These are phyloP conservation scores for Colletotrichum sp. DNA, from an alignment of 2,329 filamentous ascomycete species.

Conservation along the genomic window DNA sequence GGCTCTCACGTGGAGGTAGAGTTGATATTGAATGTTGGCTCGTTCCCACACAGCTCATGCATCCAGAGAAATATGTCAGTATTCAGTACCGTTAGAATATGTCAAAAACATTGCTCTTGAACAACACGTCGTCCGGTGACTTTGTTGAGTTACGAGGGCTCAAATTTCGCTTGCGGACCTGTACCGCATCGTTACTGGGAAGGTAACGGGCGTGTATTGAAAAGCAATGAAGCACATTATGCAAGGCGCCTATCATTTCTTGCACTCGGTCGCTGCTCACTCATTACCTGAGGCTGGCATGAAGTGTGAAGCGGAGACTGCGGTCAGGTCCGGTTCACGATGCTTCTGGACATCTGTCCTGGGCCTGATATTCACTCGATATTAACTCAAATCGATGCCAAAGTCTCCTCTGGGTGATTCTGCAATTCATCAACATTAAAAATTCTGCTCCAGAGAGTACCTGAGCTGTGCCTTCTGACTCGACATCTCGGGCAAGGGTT, in stretches of 20 bases:
- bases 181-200: neutral
- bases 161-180: neutral
- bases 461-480: neutral
- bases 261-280: neutral
- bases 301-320: neutral
- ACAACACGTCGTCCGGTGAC: neutral
- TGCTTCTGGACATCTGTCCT: neutral
- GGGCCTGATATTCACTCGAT: neutral
- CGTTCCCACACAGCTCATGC: neutral
- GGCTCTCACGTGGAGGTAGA: rapidly evolving
- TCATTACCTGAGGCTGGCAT: neutral
- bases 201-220: neutral
- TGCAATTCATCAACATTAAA: neutral
- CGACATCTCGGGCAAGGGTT: neutral
- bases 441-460: rapidly evolving
- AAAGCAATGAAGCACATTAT: neutral
- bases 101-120: neutral
- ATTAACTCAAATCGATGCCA: neutral
- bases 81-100: rapidly evolving
- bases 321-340: rapidly evolving
- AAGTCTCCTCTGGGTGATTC: neutral
- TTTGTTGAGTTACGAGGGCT: neutral
- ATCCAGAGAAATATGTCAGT: rapidly evolving
- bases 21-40: neutral
- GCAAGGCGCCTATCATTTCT: neutral